These are phyloP conservation scores for Clarkia xantiana DNA, from an alignment of 345 rosid species.

Conservation along the genomic window DNA sequence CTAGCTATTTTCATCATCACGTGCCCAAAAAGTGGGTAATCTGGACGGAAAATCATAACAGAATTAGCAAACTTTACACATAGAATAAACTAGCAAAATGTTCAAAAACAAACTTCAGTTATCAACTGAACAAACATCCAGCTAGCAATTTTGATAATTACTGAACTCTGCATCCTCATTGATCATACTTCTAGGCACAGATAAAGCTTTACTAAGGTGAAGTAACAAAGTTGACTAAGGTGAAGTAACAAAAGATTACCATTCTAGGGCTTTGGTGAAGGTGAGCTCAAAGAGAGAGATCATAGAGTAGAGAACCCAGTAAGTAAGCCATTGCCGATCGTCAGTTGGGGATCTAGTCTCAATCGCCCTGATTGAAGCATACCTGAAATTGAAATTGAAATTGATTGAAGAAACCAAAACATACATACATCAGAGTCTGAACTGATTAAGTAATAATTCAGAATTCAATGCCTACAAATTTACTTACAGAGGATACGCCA, in stretches of 20 bases:
- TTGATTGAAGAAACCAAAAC: background rate
- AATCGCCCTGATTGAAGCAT: conserved; percentile 76
- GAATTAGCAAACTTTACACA: too few relatives aligned
- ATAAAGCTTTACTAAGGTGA: too few relatives aligned
- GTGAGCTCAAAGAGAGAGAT: conserved; percentile 86
- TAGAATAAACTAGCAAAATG: too few relatives aligned
- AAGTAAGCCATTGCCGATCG: conserved; percentile 92
- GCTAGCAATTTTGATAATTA: too few relatives aligned
- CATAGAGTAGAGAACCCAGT: conserved; percentile 89
- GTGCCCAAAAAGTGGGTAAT: too few relatives aligned
- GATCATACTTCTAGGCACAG: too few relatives aligned
- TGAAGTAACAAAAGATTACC: conserved; percentile 23
- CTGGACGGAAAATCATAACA: background rate
- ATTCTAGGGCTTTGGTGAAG: conserved; percentile 72
- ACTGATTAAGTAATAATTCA: background rate
- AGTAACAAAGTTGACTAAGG: too few relatives aligned
- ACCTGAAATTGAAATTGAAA: conserved; percentile 23
- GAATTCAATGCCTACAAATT: background rate
- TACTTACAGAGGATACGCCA: conserved; percentile 89
- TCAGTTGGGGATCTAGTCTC: conserved; percentile 73
- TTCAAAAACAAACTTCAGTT: too few relatives aligned
- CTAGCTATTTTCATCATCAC: too few relatives aligned
- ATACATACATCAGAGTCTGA: too few relatives aligned
- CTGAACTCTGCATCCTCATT: too few relatives aligned
- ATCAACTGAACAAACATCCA: too few relatives aligned